Percentiles rank a stretch among this genome's conserved stretches.
Evolutionary conservation across 352 stramenopile species (phyloP).

Genomic region (Thalassiosira ordinaria): DNA sequence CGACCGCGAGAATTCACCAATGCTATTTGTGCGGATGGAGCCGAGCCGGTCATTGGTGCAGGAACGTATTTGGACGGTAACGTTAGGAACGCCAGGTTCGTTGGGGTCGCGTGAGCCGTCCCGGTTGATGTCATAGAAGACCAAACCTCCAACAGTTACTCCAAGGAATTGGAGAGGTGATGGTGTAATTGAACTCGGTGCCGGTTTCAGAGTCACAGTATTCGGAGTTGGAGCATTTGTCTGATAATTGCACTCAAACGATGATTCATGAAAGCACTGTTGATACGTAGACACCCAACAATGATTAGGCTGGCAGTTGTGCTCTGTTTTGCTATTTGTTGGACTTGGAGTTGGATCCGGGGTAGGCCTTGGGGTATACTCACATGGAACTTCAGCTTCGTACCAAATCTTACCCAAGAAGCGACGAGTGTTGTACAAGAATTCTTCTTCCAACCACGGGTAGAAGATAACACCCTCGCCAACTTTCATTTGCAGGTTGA

Average conservation of each 20-base stretch:
- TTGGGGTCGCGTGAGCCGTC: neutral
- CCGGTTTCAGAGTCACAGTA: too few species aligned
- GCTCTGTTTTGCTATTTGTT: too few species aligned
- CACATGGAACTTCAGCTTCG: slow-evolving; percentile 20
- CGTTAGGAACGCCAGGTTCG: slow-evolving; percentile 5
- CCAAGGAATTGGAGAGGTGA: neutral
- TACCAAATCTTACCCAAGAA: slow-evolving; percentile 50
- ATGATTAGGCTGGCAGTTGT: too few species aligned
- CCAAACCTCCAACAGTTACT: neutral
- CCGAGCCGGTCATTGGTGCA: slow-evolving; percentile 3
- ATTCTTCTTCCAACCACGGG: slow-evolving; percentile 36
- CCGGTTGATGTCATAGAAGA: slow-evolving; percentile 25
- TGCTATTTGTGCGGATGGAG: neutral
- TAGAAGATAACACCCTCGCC: slow-evolving; percentile 37
- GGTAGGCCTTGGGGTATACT: slow-evolving; percentile 9
- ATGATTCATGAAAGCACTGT: too few species aligned
- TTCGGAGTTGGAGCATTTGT: too few species aligned
- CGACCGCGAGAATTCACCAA: slow-evolving; percentile 1
- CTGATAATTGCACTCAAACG: too few species aligned
- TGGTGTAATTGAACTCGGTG: too few species aligned
- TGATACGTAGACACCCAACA: too few species aligned
- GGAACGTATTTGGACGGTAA: slow-evolving; percentile 8
- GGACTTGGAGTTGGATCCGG: too few species aligned
- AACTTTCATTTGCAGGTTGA: slow-evolving; percentile 27
- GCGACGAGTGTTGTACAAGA: slow-evolving; percentile 29